Evolutionary conservation across 2,329 filamentous ascomycete species (phyloP).

Genomic region (Exophiala sideris): DNA sequence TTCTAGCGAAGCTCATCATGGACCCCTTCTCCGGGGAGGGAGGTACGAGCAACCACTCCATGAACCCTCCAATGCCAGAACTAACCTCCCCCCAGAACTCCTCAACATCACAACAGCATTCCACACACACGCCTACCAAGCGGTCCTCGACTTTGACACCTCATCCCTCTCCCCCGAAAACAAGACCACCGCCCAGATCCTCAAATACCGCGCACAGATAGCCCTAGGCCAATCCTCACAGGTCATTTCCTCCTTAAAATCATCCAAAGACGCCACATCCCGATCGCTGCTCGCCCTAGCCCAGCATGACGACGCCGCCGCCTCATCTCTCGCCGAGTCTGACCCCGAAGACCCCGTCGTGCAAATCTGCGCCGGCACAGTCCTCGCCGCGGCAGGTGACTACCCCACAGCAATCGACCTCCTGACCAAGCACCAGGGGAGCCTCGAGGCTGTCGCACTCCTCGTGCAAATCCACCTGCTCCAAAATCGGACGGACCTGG

Average conservation of each 20-base stretch:
- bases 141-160: slow-evolving; percentile 81
- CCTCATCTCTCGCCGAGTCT: slow-evolving; percentile 65
- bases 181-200: slow-evolving; percentile 68
- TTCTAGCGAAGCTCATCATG: slow-evolving; percentile 36
- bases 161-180: slow-evolving; percentile 76
- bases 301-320: slow-evolving; percentile 56
- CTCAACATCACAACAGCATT: slow-evolving; percentile 66
- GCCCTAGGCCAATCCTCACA: slow-evolving; percentile 74
- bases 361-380: slow-evolving; percentile 75
- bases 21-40: slow-evolving; percentile 65
- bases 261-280: slow-evolving; percentile 67
- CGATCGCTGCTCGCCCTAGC: slow-evolving; percentile 75
- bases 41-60: slow-evolving; percentile 40
- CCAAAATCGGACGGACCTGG: slow-evolving; percentile 87
- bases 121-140: slow-evolving; percentile 76
- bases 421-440: slow-evolving; percentile 79
- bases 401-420: slow-evolving; percentile 81
- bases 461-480: slow-evolving; percentile 89
- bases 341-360: slow-evolving; percentile 73
- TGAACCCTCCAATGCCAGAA: slow-evolving; percentile 4
- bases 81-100: slow-evolving; percentile 50
- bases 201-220: slow-evolving; percentile 77
- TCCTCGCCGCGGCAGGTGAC: slow-evolving; percentile 75
- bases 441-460: slow-evolving; percentile 72
- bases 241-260: slow-evolving; percentile 65